phyloP scores from a whole-genome alignment of 148 eudicot genomes.

The Silene latifolia region DNA sequence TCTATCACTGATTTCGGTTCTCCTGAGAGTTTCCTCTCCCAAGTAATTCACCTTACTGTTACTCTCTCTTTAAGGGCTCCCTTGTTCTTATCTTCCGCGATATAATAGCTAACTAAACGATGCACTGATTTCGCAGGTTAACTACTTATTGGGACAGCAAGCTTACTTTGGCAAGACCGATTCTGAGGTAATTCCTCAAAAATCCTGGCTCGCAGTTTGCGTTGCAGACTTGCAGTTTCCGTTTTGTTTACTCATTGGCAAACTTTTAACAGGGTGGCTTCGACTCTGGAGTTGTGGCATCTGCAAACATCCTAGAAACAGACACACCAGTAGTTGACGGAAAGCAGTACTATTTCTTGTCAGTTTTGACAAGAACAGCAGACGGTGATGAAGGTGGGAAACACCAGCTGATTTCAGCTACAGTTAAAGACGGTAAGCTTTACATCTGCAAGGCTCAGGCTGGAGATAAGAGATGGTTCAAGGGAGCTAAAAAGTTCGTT shows the following conservation, averaged over 20 bases:
- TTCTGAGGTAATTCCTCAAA: constrained; percentile 65
- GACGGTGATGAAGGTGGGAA: constrained; percentile 99
- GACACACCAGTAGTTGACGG: constrained; percentile 54
- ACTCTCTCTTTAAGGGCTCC: neutral
- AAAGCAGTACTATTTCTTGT: constrained; percentile 59
- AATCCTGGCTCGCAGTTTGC: neutral
- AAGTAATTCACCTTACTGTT: constrained; percentile 29
- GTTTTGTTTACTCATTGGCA: constrained; percentile 3
- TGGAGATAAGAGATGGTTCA: constrained; percentile 99
- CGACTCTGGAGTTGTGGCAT: constrained; percentile 66
- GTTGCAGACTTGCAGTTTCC: neutral
- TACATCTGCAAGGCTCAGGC: constrained; percentile 99
- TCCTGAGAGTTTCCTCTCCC: constrained; percentile 81
- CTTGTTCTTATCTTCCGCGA: neutral
- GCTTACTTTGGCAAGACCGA: constrained; percentile 86
- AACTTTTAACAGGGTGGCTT: constrained; percentile 74
- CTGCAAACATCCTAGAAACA: constrained; percentile 75
- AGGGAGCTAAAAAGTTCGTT: constrained; percentile 80
- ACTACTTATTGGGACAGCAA: constrained; percentile 82
- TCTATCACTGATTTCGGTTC: constrained; percentile 84
- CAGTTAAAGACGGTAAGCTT: constrained; percentile 65
- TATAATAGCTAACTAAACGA: constrained; percentile 1
- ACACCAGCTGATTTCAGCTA: constrained; percentile 83
- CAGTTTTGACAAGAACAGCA: constrained; percentile 90
- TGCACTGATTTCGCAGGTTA: constrained; percentile 39